Evolutionary conservation across 2,329 filamentous ascomycete genomes (phyloP).

Genomic region (Cladosporium colombiae): DNA sequence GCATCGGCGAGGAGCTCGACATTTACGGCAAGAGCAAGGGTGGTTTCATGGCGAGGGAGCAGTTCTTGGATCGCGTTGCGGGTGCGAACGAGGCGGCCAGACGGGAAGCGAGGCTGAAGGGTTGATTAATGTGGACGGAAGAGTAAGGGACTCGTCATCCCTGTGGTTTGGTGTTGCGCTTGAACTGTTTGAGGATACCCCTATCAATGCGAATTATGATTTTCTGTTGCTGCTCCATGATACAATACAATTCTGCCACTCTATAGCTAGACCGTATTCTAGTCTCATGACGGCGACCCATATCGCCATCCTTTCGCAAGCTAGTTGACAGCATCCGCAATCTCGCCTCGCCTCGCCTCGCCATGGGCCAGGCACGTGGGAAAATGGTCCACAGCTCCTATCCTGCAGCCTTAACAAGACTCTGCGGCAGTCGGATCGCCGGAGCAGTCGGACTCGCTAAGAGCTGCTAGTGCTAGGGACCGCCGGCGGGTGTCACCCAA

Average conservation of each 20-base stretch:
- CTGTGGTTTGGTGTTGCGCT: background rate
- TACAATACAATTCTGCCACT: background rate
- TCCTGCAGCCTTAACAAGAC: slow-evolving; percentile 11
- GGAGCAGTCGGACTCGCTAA: background rate
- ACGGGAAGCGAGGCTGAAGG: slow-evolving; percentile 52
- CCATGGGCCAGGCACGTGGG: slow-evolving; percentile 13
- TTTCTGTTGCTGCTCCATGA: background rate
- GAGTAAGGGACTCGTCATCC: background rate
- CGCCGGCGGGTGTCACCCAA: slow-evolving; percentile 10
- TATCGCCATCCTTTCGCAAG: background rate
- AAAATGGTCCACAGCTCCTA: background rate
- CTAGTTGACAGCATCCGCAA: background rate
- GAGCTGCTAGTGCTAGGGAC: slow-evolving; percentile 6
- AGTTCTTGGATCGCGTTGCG: slow-evolving; percentile 62
- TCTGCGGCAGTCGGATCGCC: slow-evolving; percentile 2
- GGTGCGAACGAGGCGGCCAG: slow-evolving; percentile 58
- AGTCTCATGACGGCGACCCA: background rate
- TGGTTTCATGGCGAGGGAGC: slow-evolving; percentile 62
- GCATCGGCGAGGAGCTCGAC: slow-evolving; percentile 62
- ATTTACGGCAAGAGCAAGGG: slow-evolving; percentile 63
- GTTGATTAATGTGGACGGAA: slow-evolving; percentile 23
- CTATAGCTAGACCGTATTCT: background rate
- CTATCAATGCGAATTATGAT: slow-evolving; percentile 10
- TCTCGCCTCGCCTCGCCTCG: slow-evolving; percentile 1
- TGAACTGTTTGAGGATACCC: slow-evolving; percentile 10